These are phyloP conservation scores for Crassisporium funariophilum DNA, from an alignment of 768 basidiomycete genomes.

Conservation along the genomic window DNA sequence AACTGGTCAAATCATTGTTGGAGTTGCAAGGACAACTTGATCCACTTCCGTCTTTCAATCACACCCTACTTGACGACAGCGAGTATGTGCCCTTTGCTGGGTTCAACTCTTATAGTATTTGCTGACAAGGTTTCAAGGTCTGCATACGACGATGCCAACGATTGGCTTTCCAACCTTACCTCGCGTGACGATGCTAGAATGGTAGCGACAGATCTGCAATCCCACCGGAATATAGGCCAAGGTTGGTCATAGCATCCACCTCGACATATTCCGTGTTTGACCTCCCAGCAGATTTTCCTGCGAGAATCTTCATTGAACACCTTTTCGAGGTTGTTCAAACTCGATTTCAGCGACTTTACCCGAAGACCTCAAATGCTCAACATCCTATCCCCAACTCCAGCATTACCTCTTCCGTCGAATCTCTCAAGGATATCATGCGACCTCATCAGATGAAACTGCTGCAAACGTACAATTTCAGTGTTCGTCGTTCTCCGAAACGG, in stretches of 20 bases:
- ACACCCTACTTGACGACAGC: constrained; percentile 36
- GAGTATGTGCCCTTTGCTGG: constrained; percentile 32
- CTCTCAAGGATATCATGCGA: constrained; percentile 32
- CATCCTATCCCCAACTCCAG: constrained; percentile 30
- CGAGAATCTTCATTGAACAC: constrained; percentile 50
- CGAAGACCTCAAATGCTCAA: constrained; percentile 11
- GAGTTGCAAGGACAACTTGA: constrained; percentile 19
- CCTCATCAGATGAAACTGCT: constrained; percentile 40
- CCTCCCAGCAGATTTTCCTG: constrained; percentile 43
- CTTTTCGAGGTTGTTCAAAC: constrained; percentile 44
- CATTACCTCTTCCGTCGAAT: constrained; percentile 33
- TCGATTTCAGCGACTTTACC: constrained; percentile 25
- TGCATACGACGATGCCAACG: constrained; percentile 38
- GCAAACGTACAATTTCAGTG: constrained; percentile 39
- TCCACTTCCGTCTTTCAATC: constrained; percentile 39
- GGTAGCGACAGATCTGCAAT: constrained; percentile 43
- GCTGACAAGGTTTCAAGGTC: constrained; percentile 32
- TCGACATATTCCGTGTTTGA: not conserved
- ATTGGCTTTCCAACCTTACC: constrained; percentile 41
- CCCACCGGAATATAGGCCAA: constrained; percentile 46
- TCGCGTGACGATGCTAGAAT: constrained; percentile 31
- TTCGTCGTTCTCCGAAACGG: constrained; percentile 50
- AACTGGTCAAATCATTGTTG: constrained; percentile 29
- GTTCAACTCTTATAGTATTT: constrained; percentile 1
- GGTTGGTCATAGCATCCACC: constrained; percentile 30